Evolutionary conservation across 345 rosid genomes (phyloP), one percentile per base, ranked within the genome.

Genomic region (Eucalyptus sp.): DNA sequence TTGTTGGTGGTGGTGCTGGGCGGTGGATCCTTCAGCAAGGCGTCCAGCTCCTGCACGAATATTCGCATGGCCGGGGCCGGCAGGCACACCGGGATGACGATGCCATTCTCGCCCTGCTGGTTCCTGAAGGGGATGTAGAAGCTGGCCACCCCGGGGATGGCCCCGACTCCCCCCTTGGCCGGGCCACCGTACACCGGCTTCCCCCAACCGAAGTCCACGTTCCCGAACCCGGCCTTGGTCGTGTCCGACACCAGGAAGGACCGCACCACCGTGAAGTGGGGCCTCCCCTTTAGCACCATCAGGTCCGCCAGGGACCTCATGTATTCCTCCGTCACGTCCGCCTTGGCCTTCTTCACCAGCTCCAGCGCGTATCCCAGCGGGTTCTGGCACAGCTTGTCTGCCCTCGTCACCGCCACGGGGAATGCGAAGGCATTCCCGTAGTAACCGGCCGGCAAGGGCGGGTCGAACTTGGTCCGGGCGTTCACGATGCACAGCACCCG

Each of bases 151-250:
- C 93, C 95, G 1, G 93, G 92, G 50, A 92, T 88, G 50, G 93
- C 88, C 27, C 93, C 94, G 3, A 92, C 92, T 37, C 93, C 92
- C 2, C 93, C 93, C 90, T 89, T 91, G 1, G 94, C 94, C 0
- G 91, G 88, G 64, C 97, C 96, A 4, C 93, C 93, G 41, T 93
- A 95, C 22, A 87, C 91, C 14, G 96, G 90, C 89, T 91, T 91
- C 7, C 96, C 96, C 95, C 94, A 95, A 8, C 97, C 96, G 13
- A 93, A 92, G 80, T 95, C 93, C 3, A 92, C 89, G 3, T 89
- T 80, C 25, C 87, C 90, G 6, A 94, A 91, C 52, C 93, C 96
- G 16, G 88, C 90, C 5, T 52, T 89, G 13, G 92, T 94, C 87
- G 92, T 54, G 31, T 94, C 96, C 9, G 96, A 92, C 49, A 94